Percentiles rank a stretch among this genome's conserved stretches.
Evolutionary conservation across 2,329 filamentous ascomycete genomes (phyloP).

Genomic region (Hyphodiscus sp.): DNA sequence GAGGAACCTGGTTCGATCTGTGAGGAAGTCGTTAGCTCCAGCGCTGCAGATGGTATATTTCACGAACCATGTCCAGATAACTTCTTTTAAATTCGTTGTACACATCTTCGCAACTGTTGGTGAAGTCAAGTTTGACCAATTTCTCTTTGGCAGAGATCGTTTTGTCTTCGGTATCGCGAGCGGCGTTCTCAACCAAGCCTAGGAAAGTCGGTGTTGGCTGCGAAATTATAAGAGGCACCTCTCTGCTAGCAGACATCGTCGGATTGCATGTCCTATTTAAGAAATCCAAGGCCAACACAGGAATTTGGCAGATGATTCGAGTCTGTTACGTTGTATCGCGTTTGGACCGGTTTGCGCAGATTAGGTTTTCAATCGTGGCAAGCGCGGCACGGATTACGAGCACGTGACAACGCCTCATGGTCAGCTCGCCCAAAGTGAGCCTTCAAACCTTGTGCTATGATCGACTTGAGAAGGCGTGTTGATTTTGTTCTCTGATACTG

Average conservation of each 20-base stretch:
- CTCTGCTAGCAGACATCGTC: neutral
- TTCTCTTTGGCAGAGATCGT: constrained; percentile 7
- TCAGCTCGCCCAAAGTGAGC: too few relatives aligned
- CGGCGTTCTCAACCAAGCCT: constrained; percentile 8
- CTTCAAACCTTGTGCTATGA: too few relatives aligned
- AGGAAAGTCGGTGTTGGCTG: constrained; percentile 8
- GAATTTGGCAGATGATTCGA: too few relatives aligned
- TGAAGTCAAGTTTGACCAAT: constrained; percentile 11
- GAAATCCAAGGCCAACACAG: too few relatives aligned
- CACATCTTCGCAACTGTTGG: constrained; percentile 8
- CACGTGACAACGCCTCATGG: too few relatives aligned
- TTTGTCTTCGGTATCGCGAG: constrained; percentile 7
- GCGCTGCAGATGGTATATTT: constrained; percentile 5
- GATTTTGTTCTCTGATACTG: too few relatives aligned
- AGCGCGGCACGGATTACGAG: too few relatives aligned
- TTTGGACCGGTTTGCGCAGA: too few relatives aligned
- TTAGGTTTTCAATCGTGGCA: too few relatives aligned
- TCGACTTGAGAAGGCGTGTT: too few relatives aligned
- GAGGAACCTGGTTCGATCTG: constrained; percentile 8
- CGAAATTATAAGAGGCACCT: constrained; percentile 5
- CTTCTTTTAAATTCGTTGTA: constrained; percentile 9
- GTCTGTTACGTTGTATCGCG: too few relatives aligned
- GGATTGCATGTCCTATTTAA: neutral
- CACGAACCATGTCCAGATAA: constrained; percentile 10
- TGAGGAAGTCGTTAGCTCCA: constrained; percentile 5